These are phyloP conservation scores for Fusarium sarcochroum DNA, from an alignment of 2,329 filamentous ascomycete genomes.

Conservation along the genomic window DNA sequence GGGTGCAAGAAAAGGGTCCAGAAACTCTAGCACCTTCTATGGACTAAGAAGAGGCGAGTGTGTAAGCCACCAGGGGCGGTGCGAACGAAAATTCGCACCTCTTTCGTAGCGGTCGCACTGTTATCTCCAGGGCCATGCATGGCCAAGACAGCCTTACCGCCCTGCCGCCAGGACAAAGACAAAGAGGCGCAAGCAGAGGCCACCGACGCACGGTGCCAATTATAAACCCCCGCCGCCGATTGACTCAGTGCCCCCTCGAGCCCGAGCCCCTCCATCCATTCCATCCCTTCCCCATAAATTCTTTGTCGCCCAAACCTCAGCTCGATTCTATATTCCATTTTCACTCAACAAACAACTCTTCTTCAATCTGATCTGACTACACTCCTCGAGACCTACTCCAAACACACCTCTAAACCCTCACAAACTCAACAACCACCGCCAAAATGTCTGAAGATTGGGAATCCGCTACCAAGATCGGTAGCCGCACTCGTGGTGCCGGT, in stretches of 20 bases:
- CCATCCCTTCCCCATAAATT: slow-evolving; percentile 52
- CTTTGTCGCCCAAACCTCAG: slow-evolving; percentile 38
- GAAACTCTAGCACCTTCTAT: slow-evolving; percentile 52
- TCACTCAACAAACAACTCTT: slow-evolving; percentile 34
- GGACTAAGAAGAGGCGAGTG: slow-evolving; percentile 22
- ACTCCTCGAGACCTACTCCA: not conserved
- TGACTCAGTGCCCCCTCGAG: slow-evolving; percentile 53
- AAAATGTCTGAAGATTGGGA: slow-evolving; percentile 83
- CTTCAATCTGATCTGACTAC: not conserved
- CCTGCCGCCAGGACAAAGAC: no score
- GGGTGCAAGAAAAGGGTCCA: slow-evolving; percentile 13
- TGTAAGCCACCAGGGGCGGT: slow-evolving; percentile 44
- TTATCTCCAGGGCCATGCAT: slow-evolving; percentile 15
- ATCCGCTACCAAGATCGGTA: slow-evolving; percentile 91
- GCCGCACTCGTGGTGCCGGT: slow-evolving; percentile 80
- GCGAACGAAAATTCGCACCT: slow-evolving; percentile 28
- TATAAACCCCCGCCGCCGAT: slow-evolving; percentile 51
- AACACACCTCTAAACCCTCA: slow-evolving; percentile 10
- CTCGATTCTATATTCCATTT: slow-evolving; percentile 38
- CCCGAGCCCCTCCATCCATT: slow-evolving; percentile 47
- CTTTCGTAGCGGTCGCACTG: slow-evolving; percentile 1
- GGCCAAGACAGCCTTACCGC: slow-evolving; percentile 29
- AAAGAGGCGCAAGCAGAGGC: slow-evolving; percentile 38
- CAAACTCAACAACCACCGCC: slow-evolving; percentile 58
- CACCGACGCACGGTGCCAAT: slow-evolving; percentile 41